These are phyloP conservation scores for Seiridium unicorne DNA, from an alignment of 2,329 filamentous ascomycete species.

Conservation along the genomic window DNA sequence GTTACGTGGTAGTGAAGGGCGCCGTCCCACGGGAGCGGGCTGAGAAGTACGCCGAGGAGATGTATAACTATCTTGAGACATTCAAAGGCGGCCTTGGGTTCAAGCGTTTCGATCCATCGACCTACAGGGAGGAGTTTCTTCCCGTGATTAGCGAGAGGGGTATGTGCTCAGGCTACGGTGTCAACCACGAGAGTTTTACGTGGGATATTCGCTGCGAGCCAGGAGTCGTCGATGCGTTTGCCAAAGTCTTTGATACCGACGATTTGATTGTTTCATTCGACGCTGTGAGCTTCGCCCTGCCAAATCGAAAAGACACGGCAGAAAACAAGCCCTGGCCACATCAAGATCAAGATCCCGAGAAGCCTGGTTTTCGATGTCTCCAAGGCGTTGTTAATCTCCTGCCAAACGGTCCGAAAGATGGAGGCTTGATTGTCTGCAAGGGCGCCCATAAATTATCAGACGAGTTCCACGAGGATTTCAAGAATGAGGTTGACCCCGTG, in stretches of 20 bases:
- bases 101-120: conserved; percentile 34
- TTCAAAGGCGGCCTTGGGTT: conserved; percentile 16
- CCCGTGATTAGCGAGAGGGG: conserved; percentile 44
- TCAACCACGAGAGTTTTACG: conserved; percentile 46
- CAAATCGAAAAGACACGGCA: conserved; percentile 29
- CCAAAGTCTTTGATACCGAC: conserved; percentile 41
- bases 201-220: conserved; percentile 48
- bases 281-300: conserved; percentile 42
- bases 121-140: conserved; percentile 30
- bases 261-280: conserved; percentile 50
- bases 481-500: conserved; percentile 23
- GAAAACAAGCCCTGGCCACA: conserved; percentile 43
- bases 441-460: conserved; percentile 25
- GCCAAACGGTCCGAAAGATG: conserved; percentile 32
- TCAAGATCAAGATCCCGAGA: conserved; percentile 42
- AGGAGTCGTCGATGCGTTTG: conserved; percentile 43
- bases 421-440: conserved; percentile 31
- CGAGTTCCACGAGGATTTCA: conserved; percentile 32
- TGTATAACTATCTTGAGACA: conserved; percentile 9
- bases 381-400: conserved; percentile 48
- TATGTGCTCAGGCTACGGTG: conserved; percentile 44
- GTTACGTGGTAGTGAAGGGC: conserved; percentile 25
- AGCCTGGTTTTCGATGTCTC: conserved; percentile 46
- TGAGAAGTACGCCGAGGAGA: conserved; percentile 15
- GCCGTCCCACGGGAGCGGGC: conserved; percentile 17